phyloP scores from a whole-genome alignment of 768 basidiomycete genomes.

The Boletus vinaceobasis region DNA sequence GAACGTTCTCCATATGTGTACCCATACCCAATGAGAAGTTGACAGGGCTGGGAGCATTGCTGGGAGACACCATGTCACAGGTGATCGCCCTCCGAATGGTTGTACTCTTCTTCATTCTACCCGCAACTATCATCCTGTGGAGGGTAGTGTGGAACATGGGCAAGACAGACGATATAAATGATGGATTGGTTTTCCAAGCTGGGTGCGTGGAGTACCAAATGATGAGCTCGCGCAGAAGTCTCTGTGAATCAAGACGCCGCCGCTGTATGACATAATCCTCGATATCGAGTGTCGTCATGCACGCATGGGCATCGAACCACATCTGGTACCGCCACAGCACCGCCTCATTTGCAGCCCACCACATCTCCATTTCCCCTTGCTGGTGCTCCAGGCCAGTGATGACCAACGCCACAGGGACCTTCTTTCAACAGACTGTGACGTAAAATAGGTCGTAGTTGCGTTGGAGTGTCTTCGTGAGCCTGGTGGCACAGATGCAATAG shows the following conservation, averaged over 20 bases:
- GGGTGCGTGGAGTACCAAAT: neutral
- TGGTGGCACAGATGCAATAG: neutral
- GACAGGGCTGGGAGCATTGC: no score
- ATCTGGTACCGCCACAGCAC: constrained; percentile 26
- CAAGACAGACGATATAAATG: neutral
- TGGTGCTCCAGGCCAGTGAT: constrained; percentile 35
- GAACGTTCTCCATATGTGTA: neutral
- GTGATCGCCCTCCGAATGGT: neutral
- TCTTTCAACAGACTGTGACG: constrained; percentile 30
- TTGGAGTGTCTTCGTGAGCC: constrained; percentile 3
- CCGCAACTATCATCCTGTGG: neutral
- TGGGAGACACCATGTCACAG: neutral
- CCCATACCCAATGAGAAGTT: no score
- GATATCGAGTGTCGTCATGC: neutral
- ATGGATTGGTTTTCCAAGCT: neutral
- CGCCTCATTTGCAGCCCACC: constrained; percentile 27
- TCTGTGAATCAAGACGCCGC: neutral
- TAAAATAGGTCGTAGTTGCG: constrained; percentile 34
- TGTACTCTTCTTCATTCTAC: neutral
- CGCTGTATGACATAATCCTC: neutral
- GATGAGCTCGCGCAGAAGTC: neutral
- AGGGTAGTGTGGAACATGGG: neutral
- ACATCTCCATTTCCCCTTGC: constrained; percentile 17
- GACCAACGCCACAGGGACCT: constrained; percentile 34
- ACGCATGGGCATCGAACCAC: constrained; percentile 18